Evolutionary conservation across 225 moss, liverwort and hornwort genomes (phyloP), one percentile per base, ranked within the genome.

Genomic region (Anthoceros angustus): DNA sequence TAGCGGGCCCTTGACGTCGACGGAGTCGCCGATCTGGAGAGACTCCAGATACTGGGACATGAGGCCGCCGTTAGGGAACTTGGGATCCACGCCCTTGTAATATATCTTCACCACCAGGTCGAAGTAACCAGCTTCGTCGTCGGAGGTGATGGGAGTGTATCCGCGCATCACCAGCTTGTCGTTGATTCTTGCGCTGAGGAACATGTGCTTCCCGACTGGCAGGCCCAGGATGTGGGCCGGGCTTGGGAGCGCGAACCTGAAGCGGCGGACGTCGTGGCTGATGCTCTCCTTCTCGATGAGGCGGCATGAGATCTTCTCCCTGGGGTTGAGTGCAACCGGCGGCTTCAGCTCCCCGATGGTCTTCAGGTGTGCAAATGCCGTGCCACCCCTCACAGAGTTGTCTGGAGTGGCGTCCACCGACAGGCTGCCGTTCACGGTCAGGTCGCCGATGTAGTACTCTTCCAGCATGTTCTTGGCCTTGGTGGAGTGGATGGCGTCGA

Each of bases 41-140:
- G 72, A 66, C 5, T 87, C 86, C 11, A 98, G 67, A 61, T 82
- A 70, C 70, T 89, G 92, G 0, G 95, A 98, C 78, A 98, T 77
- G 4, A 92, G 42, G 0, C 95, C 95, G 0, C 95, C 95, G 69
- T 75, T 71, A 0, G 92, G 95, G 0, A 78, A 98, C 46, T 69
- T 80, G n/a, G 82, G 12, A 60, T 79, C 46, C 0, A 61, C 41
- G 3, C 70, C 75, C 62, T 73, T 80, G 70, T 42, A 72, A 66
- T 98, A 98, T 18, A 98, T 69, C 42, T 92, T 98, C 2, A 98
- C 82, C 50, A 98, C 81, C 0, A 98, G 85, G 73, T 98, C 95
- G 0, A 98, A 40, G 66, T 82, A 91, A 0, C 95, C 95, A 1
- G 82, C 77, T 32, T 98, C 95, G 6, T 77, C 78, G 77, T 98